phyloP scores from a whole-genome alignment of 2,329 filamentous ascomycete genomes.

The Alternaria angustiovoidea region DNA sequence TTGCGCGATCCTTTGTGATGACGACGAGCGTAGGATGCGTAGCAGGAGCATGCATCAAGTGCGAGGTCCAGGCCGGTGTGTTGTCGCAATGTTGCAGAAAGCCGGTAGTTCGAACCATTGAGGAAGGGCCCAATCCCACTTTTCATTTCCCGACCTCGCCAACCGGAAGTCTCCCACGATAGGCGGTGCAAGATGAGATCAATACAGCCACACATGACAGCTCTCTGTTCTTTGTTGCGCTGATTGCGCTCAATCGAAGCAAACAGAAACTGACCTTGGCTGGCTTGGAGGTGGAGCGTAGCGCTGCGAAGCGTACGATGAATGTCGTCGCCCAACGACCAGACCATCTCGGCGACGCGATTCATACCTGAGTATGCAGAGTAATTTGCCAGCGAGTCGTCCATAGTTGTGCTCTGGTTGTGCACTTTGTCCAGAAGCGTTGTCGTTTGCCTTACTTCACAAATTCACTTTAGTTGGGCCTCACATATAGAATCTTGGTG shows the following conservation, averaged over 20 bases:
- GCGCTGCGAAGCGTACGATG: conserved; percentile 13
- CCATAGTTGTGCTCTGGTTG: background rate
- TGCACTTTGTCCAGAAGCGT: background rate
- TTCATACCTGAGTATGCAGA: conserved; percentile 4
- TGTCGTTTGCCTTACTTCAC: background rate
- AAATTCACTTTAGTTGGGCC: background rate
- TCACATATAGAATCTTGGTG: background rate
- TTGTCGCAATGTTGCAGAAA: conserved; percentile 24
- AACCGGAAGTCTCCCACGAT: conserved; percentile 27
- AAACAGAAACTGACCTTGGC: conserved; percentile 14
- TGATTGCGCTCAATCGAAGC: conserved; percentile 14
- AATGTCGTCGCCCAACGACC: conserved; percentile 20
- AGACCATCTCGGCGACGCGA: conserved; percentile 1
- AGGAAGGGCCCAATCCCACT: conserved; percentile 29
- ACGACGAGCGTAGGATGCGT: conserved; percentile 6
- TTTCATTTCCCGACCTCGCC: conserved; percentile 39
- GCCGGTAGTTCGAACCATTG: conserved; percentile 28
- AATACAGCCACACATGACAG: conserved; percentile 33
- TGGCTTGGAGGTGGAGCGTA: conserved; percentile 20
- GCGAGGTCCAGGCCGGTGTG: conserved; percentile 21
- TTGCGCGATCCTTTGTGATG: conserved; percentile 6
- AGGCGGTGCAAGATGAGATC: conserved; percentile 32
- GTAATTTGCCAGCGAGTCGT: conserved; percentile 5
- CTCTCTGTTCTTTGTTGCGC: conserved; percentile 19
- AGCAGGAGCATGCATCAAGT: conserved; percentile 28